Conservation (phyloP, 139 green algal species). For the Zygnema circumcarinatum region DNA sequence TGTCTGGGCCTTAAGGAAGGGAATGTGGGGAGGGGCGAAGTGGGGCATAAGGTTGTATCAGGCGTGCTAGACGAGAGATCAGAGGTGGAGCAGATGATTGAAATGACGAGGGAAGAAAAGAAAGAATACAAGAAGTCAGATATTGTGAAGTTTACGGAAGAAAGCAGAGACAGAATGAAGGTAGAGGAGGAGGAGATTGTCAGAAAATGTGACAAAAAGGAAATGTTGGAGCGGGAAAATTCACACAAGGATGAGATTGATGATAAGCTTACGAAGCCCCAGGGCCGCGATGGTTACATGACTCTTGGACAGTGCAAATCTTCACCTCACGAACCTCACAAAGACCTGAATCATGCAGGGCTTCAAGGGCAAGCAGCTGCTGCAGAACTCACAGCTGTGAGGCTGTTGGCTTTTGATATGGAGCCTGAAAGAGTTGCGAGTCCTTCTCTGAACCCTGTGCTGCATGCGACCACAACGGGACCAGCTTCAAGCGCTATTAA, state of each 20-base stretch:
- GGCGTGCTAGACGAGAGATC: no score
- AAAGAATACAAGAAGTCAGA: no score
- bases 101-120: no score
- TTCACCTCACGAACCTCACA: not conserved
- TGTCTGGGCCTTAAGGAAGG: not conserved
- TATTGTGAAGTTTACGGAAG: not conserved
- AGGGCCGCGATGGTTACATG: not conserved
- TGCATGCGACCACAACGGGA: not conserved
- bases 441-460: slow-evolving; percentile 1
- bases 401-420: not conserved
- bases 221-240: no score
- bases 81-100: no score
- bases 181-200: no score
- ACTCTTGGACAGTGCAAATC: not conserved
- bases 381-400: not conserved
- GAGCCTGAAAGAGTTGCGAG: not conserved
- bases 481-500: not conserved
- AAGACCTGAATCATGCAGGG: not conserved
- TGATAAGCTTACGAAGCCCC: no score
- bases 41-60: no score
- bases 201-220: no score
- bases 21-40: not conserved
- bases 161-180: not conserved
- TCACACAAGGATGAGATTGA: no score
- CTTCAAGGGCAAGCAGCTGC: not conserved